phyloP scores from a whole-genome alignment of 164 flowering plant genomes.

The Chloranthus sessilifolius region DNA sequence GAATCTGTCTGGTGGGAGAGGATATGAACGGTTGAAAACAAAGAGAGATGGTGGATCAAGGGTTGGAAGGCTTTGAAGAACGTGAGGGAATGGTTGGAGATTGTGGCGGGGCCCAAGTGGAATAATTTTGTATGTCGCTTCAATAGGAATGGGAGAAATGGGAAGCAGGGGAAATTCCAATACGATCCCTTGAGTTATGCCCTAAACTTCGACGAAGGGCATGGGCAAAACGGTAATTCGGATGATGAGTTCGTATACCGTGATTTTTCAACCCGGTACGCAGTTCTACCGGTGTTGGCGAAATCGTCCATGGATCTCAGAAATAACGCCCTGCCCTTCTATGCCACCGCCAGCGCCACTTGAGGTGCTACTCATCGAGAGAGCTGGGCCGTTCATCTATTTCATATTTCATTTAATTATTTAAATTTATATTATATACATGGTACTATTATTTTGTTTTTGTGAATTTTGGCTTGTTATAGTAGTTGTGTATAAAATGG shows the following conservation, averaged over 20 bases:
- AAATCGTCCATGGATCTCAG: not conserved
- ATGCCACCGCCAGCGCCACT: too few relatives aligned
- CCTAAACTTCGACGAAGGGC: slow-evolving; percentile 70
- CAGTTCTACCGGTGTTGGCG: not conserved
- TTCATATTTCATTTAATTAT: too few relatives aligned
- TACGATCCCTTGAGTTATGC: slow-evolving; percentile 77
- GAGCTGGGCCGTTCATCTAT: too few relatives aligned
- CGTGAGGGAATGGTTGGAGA: slow-evolving; percentile 73
- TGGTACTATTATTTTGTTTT: too few relatives aligned
- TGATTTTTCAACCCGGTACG: slow-evolving; percentile 8
- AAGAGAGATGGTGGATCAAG: slow-evolving; percentile 17
- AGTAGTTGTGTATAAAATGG: too few relatives aligned
- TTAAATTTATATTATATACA: too few relatives aligned
- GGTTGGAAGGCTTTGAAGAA: slow-evolving; percentile 34
- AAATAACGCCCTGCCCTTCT: not conserved
- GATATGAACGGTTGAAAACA: slow-evolving; percentile 5
- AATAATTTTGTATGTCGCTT: slow-evolving; percentile 75
- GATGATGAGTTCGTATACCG: slow-evolving; percentile 2
- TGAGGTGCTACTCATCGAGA: too few relatives aligned
- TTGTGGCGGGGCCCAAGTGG: slow-evolving; percentile 78
- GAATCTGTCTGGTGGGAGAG: not conserved
- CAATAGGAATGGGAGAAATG: slow-evolving; percentile 27
- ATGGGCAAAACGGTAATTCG: not conserved
- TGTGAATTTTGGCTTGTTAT: too few relatives aligned
- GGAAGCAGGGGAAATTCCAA: slow-evolving; percentile 33